Percentiles rank a stretch among this genome's conserved stretches.
These are phyloP conservation scores for Suhomyces canberraensis DNA, from an alignment of 805 yeast species.

Conservation along the genomic window DNA sequence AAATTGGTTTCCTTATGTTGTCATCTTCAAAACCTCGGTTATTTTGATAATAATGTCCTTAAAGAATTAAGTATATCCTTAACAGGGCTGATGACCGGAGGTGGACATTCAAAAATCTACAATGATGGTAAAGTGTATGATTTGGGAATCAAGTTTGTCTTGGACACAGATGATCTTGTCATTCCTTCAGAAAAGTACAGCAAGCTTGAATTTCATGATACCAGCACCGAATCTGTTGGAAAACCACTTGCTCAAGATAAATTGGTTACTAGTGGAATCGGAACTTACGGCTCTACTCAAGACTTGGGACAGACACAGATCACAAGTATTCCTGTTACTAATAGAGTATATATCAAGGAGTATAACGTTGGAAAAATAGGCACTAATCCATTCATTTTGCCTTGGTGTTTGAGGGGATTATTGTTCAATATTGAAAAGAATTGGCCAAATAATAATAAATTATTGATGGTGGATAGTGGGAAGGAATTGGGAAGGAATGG, in stretches of 20 bases:
- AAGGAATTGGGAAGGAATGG: constrained; percentile 32
- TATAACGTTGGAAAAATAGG: constrained; percentile 67
- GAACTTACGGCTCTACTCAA: constrained; percentile 13
- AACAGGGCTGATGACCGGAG: constrained; percentile 91
- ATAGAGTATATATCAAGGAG: constrained; percentile 36
- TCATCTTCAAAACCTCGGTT: constrained; percentile 70
- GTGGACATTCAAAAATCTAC: constrained; percentile 90
- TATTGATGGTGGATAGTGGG: constrained; percentile 28
- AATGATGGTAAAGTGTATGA: constrained; percentile 83
- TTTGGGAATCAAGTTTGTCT: constrained; percentile 66
- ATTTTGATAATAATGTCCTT: constrained; percentile 79
- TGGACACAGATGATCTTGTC: constrained; percentile 66
- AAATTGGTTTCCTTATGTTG: constrained; percentile 72
- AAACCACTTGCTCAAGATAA: not conserved
- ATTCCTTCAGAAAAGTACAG: constrained; percentile 24
- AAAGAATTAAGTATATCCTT: constrained; percentile 70
- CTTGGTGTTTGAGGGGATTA: constrained; percentile 90
- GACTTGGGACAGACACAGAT: constrained; percentile 7
- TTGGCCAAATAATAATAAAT: constrained; percentile 44
- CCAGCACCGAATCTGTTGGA: not conserved
- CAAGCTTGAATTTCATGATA: not conserved
- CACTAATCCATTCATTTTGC: constrained; percentile 78
- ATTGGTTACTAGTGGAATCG: constrained; percentile 18
- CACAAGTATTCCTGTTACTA: constrained; percentile 26
- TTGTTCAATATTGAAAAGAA: constrained; percentile 57